These are phyloP conservation scores for Ganoderma lingzhi DNA, from an alignment of 1,284 basidiomycete species.

Conservation along the genomic window DNA sequence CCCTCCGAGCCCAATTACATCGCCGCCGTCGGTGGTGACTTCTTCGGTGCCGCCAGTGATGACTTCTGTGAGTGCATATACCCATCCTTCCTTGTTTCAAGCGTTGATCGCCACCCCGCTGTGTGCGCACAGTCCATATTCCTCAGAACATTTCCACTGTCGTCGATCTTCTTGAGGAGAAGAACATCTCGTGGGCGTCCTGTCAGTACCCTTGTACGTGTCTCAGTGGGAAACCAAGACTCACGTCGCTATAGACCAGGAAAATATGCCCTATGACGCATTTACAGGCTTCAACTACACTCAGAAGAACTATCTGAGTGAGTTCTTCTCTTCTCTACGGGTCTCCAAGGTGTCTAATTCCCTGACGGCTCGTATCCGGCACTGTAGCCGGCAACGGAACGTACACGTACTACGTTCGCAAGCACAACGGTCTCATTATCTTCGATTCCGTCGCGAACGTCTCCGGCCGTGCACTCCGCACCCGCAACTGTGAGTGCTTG, in stretches of 20 bases:
- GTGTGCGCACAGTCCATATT: constrained; percentile 31
- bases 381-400: constrained; percentile 41
- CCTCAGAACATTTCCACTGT: constrained; percentile 60
- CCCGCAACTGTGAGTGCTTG: constrained; percentile 57
- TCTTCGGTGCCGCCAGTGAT: constrained; percentile 64
- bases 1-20: constrained; percentile 72
- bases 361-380: not conserved
- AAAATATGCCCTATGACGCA: constrained; percentile 67
- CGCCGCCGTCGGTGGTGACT: constrained; percentile 60
- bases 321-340: constrained; percentile 18
- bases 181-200: constrained; percentile 61
- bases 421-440: constrained; percentile 68
- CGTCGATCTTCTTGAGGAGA: constrained; percentile 69
- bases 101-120: too few species aligned
- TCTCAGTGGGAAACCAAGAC: not conserved
- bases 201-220: constrained; percentile 32
- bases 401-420: constrained; percentile 63
- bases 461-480: constrained; percentile 52
- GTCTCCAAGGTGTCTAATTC: not conserved
- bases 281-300: constrained; percentile 52
- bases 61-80: constrained; percentile 41
- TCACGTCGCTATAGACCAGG: constrained; percentile 47
- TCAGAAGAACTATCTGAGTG: constrained; percentile 54
- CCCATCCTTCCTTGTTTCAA: not conserved
- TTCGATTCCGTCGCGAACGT: constrained; percentile 56